These are phyloP conservation scores for Thalassiosira profunda DNA, from an alignment of 108 stramenopile genomes.

Conservation along the genomic window DNA sequence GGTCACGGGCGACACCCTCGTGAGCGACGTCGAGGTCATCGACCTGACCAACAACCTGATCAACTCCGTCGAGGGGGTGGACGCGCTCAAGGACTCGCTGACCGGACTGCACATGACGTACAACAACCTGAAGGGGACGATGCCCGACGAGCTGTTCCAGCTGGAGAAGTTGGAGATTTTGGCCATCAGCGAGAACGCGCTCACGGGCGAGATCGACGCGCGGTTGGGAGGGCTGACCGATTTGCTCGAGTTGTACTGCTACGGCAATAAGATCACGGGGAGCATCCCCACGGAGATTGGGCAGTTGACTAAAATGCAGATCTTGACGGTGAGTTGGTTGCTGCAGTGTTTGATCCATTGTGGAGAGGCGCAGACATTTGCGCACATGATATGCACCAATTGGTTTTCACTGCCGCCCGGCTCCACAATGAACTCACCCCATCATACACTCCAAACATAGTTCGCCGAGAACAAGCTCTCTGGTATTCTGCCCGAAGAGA, in stretches of 20 bases:
- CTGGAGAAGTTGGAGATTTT: conserved; percentile 22
- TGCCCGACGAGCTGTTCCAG: conserved; percentile 42
- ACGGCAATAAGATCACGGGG: conserved; percentile 58
- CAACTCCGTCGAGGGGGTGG: conserved; percentile 23
- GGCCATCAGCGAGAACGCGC: conserved; percentile 37
- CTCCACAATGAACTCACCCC: background rate
- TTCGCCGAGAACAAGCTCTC: conserved; percentile 67
- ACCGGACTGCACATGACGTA: conserved; percentile 57
- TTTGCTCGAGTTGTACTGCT: conserved; percentile 59
- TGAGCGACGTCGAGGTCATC: conserved; percentile 12
- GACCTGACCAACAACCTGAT: conserved; percentile 40
- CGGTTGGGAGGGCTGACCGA: conserved; percentile 34
- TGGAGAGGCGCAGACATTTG: background rate
- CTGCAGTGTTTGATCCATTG: background rate
- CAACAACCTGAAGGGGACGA: conserved; percentile 43
- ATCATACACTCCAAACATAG: background rate
- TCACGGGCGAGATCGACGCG: conserved; percentile 54
- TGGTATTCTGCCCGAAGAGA: conserved; percentile 45
- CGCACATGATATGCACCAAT: no score
- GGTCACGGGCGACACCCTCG: background rate
- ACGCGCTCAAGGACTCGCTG: conserved; percentile 27
- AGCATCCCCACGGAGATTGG: conserved; percentile 55
- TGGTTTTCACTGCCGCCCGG: no score
- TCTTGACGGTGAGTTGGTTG: conserved; percentile 38
- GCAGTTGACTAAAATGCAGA: conserved; percentile 44